These are phyloP conservation scores for Metschnikowia dekortorum DNA, from an alignment of 805 yeast genomes.

Conservation along the genomic window DNA sequence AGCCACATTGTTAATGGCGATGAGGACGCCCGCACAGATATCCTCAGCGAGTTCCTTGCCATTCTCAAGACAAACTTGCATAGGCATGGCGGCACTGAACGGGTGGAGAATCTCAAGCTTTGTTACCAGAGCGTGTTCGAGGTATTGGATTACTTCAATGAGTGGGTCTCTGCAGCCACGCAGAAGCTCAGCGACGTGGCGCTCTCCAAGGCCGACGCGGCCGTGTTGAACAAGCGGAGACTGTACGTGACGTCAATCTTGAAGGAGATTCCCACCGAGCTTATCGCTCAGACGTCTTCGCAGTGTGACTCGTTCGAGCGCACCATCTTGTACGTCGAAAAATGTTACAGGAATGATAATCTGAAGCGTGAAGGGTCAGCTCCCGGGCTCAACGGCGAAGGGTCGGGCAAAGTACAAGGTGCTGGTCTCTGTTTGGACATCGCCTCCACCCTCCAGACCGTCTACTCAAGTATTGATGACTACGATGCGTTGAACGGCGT, in stretches of 20 bases:
- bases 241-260: conserved; percentile 45
- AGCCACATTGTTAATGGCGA: conserved; percentile 53
- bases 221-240: conserved; percentile 24
- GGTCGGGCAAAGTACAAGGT: background rate
- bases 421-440: background rate
- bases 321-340: conserved; percentile 81
- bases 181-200: conserved; percentile 25
- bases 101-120: conserved; percentile 53
- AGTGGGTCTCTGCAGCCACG: conserved; percentile 56
- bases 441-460: conserved; percentile 57
- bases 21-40: conserved; percentile 34
- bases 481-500: conserved; percentile 88
- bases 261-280: conserved; percentile 54
- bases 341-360: conserved; percentile 48
- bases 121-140: conserved; percentile 74
- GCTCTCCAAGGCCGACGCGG: conserved; percentile 17
- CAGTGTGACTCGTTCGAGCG: conserved; percentile 85
- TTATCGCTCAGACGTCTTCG: conserved; percentile 73
- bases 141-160: conserved; percentile 76
- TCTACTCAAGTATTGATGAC: conserved; percentile 86
- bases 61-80: conserved; percentile 46
- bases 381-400: background rate
- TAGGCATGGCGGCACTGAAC: conserved; percentile 43
- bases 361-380: conserved; percentile 5
- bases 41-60: conserved; percentile 55